phyloP scores from a whole-genome alignment of 805 yeast genomes.

The Candida ortonii region DNA sequence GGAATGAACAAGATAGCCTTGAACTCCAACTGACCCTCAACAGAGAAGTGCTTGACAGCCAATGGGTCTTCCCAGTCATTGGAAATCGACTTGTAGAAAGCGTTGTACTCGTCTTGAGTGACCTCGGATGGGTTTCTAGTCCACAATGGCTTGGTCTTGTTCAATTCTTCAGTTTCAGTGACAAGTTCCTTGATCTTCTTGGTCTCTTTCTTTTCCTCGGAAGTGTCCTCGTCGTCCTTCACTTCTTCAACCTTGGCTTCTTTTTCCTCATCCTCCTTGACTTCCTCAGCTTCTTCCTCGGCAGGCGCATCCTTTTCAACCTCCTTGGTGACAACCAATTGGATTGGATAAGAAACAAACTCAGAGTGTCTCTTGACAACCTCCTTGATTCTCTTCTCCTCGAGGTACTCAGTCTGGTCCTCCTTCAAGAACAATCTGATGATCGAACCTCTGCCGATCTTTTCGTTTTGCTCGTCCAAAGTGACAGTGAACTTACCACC shows the following conservation, averaged over 20 bases:
- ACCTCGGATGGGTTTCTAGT: slow-evolving; percentile 98
- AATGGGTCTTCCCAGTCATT: slow-evolving; percentile 99
- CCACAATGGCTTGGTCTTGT: slow-evolving; percentile 99
- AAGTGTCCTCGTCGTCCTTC: slow-evolving; percentile 65
- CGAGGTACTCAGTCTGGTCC: slow-evolving; percentile 97
- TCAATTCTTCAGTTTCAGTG: slow-evolving; percentile 95
- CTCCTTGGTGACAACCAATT: slow-evolving; percentile 96
- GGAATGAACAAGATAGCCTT: slow-evolving; percentile 97
- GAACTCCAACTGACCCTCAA: slow-evolving; percentile 99
- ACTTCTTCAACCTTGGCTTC: slow-evolving; percentile 73
- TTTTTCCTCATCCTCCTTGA: slow-evolving; percentile 59
- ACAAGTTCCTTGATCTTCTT: slow-evolving; percentile 91
- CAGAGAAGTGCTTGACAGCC: slow-evolving; percentile 99
- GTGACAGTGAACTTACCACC: slow-evolving; percentile 99
- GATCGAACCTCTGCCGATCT: slow-evolving; percentile 90
- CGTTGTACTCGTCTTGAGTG: slow-evolving; percentile 96
- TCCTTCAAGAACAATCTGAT: slow-evolving; percentile 96
- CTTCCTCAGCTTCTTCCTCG: slow-evolving; percentile 62
- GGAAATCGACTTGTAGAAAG: slow-evolving; percentile 98
- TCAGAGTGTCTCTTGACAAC: slow-evolving; percentile 99
- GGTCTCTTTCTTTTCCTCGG: slow-evolving; percentile 70
- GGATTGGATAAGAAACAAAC: slow-evolving; percentile 98
- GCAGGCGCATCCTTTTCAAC: slow-evolving; percentile 96
- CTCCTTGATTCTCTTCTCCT: slow-evolving; percentile 99
- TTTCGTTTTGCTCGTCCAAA: slow-evolving; percentile 82